These are phyloP conservation scores for Fusarium sp. DNA, from an alignment of 2,329 filamentous ascomycete genomes.

Conservation along the genomic window DNA sequence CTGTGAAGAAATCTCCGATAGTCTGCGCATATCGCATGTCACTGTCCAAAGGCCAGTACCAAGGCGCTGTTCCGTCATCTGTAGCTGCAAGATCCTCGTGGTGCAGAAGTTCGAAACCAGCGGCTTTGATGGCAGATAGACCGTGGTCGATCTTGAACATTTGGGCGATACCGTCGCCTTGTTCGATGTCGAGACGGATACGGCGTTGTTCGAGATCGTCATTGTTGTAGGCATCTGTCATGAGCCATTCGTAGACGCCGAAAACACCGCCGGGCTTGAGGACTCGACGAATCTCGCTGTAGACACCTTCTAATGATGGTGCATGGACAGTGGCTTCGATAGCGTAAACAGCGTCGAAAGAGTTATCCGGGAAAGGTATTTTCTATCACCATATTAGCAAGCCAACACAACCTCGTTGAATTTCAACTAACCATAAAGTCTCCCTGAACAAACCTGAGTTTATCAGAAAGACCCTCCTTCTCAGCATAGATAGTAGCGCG, in stretches of 20 bases:
- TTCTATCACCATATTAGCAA: slow-evolving; percentile 64
- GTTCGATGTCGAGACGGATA: slow-evolving; percentile 94
- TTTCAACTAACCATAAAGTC: slow-evolving; percentile 82
- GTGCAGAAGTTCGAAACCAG: slow-evolving; percentile 80
- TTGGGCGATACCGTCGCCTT: slow-evolving; percentile 96
- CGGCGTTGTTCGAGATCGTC: slow-evolving; percentile 85
- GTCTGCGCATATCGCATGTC: slow-evolving; percentile 82
- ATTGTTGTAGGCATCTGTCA: slow-evolving; percentile 96
- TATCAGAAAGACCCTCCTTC: slow-evolving; percentile 81
- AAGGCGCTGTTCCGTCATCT: slow-evolving; percentile 69
- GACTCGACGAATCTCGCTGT: slow-evolving; percentile 94
- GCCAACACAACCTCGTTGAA: background rate
- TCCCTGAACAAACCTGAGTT: slow-evolving; percentile 90
- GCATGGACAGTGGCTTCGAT: slow-evolving; percentile 98
- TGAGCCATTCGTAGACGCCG: slow-evolving; percentile 98
- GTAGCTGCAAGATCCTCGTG: slow-evolving; percentile 68
- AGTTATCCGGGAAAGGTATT: slow-evolving; percentile 93
- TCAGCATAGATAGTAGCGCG: slow-evolving; percentile 84
- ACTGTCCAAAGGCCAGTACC: slow-evolving; percentile 88
- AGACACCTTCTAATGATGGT: slow-evolving; percentile 89
- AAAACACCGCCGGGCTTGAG: slow-evolving; percentile 96
- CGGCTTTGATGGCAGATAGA: slow-evolving; percentile 82
- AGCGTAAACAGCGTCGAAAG: slow-evolving; percentile 94
- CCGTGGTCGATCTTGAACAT: slow-evolving; percentile 92
- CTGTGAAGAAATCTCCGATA: slow-evolving; percentile 78